Percentiles rank a stretch among this genome's conserved stretches.
Conservation (phyloP, 2,329 filamentous ascomycete genomes). For the Trichoderma arundinaceum region DNA sequence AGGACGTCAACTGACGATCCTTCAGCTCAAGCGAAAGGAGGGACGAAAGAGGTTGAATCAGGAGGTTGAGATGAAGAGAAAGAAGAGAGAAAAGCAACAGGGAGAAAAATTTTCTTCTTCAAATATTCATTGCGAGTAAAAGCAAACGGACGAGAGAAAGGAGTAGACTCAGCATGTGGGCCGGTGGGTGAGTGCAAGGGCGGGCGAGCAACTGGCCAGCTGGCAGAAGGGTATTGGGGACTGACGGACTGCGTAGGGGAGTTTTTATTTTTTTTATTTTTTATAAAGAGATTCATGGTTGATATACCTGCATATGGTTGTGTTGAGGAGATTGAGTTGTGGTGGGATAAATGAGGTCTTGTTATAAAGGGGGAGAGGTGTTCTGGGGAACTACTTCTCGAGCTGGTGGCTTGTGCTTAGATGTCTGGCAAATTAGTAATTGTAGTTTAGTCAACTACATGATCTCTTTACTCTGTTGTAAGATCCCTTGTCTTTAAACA, state of each 20-base stretch:
- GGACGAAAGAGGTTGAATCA: not conserved
- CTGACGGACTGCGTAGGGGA: not conserved
- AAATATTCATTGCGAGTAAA: not conserved
- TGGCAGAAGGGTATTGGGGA: constrained; percentile 13
- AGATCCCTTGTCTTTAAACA: too few species aligned
- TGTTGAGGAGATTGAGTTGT: too few species aligned
- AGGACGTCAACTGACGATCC: not conserved
- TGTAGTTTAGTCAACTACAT: too few species aligned
- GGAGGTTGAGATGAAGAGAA: constrained; percentile 12
- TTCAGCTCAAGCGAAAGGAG: not conserved
- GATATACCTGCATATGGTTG: too few species aligned
- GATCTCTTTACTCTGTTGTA: too few species aligned
- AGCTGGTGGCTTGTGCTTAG: too few species aligned
- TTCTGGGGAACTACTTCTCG: too few species aligned
- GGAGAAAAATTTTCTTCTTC: constrained; percentile 1
- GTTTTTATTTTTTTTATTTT: not conserved
- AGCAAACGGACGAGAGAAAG: constrained; percentile 8
- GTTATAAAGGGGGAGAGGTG: too few species aligned
- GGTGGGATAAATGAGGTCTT: too few species aligned
- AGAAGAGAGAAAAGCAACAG: not conserved
- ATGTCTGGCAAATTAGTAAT: too few species aligned
- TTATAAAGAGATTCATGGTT: not conserved
- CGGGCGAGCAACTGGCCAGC: constrained; percentile 24
- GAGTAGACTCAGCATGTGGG: not conserved
- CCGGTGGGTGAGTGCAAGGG: constrained; percentile 15